Percentiles rank a stretch among this genome's conserved stretches.
Evolutionary conservation across 495 filamentous ascomycete species (phyloP).

Genomic region (Choiromyces venosus): DNA sequence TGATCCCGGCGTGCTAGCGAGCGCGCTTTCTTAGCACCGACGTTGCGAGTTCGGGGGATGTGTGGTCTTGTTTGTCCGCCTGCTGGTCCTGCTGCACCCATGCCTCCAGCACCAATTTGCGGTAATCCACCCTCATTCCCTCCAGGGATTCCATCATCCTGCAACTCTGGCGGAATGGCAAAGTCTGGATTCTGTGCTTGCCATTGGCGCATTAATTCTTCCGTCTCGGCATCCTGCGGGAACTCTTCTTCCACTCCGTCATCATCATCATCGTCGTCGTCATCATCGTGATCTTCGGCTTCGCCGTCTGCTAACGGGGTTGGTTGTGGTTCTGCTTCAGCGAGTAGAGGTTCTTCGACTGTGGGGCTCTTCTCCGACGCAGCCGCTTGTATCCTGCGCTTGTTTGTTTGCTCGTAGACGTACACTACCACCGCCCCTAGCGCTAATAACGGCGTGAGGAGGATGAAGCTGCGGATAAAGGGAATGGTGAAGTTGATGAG

Average conservation of each 20-base stretch:
- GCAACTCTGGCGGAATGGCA: background rate
- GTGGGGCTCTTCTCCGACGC: background rate
- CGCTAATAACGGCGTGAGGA: background rate
- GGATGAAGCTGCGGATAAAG: background rate
- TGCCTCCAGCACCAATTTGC: background rate
- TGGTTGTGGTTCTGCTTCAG: background rate
- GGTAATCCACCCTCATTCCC: background rate
- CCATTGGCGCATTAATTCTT: background rate
- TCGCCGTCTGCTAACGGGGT: background rate
- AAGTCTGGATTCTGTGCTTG: background rate
- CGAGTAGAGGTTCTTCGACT: background rate
- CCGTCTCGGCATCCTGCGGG: background rate
- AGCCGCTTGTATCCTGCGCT: background rate
- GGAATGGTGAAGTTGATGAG: background rate
- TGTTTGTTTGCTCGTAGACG: background rate
- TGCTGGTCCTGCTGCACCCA: background rate
- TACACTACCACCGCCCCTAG: background rate
- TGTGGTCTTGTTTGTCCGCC: background rate
- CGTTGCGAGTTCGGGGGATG: slow-evolving; percentile 34
- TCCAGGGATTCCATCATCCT: background rate
- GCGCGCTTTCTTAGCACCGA: slow-evolving; percentile 50
- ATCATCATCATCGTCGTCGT: background rate
- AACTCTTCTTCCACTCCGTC: background rate
- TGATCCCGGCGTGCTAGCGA: slow-evolving; percentile 49
- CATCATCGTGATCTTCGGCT: background rate